Conservation (phyloP, 179 eudicot genomes). For the Carnegiea gigantea region DNA sequence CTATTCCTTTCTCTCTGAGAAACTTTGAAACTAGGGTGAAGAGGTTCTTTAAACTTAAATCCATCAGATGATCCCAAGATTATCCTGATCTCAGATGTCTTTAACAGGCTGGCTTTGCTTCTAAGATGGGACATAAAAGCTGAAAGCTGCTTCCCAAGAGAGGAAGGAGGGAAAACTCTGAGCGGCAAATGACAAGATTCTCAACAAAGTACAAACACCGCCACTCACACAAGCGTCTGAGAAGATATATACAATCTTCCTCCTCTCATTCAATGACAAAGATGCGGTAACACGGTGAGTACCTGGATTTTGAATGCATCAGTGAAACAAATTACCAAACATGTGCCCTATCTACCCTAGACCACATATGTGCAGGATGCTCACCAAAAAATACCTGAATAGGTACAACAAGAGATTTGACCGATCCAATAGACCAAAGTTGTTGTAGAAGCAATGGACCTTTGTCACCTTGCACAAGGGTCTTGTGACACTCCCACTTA, state of each 20-base stretch:
- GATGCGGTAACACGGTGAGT: not conserved
- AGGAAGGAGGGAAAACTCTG: too few species aligned
- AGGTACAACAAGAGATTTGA: not conserved
- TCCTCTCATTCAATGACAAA: not conserved
- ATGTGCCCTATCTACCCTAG: not conserved
- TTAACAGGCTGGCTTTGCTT: not conserved
- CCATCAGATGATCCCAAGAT: not conserved
- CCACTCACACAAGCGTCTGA: not conserved
- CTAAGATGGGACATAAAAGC: not conserved
- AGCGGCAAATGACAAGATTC: not conserved
- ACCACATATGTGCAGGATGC: not conserved
- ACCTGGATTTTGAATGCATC: not conserved
- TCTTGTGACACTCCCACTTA: not conserved
- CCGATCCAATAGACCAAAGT: not conserved
- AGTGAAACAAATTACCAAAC: not conserved
- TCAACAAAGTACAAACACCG: not conserved
- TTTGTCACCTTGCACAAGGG: too few species aligned
- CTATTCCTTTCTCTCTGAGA: not conserved
- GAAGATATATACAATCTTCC: not conserved
- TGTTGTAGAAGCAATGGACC: not conserved
- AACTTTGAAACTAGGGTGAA: not conserved
- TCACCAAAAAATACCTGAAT: not conserved
- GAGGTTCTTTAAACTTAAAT: not conserved
- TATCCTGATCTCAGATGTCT: not conserved
- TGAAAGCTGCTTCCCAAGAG: too few species aligned